Conservation (phyloP, 129 eudicot genomes). For the Chrysanthemum seticuspe region DNA sequence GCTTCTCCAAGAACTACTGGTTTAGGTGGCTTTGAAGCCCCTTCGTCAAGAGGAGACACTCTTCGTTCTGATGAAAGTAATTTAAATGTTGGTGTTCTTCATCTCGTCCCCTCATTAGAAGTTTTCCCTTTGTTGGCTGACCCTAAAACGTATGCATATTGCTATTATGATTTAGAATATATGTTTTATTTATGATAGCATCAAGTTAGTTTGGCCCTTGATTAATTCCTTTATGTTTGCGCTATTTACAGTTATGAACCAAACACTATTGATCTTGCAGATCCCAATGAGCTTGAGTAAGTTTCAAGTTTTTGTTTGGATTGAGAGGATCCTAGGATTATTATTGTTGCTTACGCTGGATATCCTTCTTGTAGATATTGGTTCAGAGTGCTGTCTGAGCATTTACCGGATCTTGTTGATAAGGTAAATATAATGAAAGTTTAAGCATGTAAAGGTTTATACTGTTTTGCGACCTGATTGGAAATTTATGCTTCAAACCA, state of each 20-base stretch:
- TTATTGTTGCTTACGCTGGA: constrained; percentile 11
- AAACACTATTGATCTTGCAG: constrained; percentile 91
- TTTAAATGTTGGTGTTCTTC: constrained; percentile 91
- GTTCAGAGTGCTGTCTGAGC: constrained; percentile 87
- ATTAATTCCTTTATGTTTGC: constrained; percentile 13
- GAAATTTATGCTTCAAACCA: neutral
- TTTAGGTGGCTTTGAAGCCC: constrained; percentile 97
- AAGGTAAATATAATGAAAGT: constrained; percentile 48
- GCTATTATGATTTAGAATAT: neutral
- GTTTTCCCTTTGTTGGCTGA: constrained; percentile 89
- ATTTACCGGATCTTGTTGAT: constrained; percentile 90
- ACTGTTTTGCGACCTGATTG: neutral
- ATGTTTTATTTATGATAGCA: neutral
- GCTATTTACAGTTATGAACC: constrained; percentile 79
- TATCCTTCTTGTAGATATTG: constrained; percentile 66
- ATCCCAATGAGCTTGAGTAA: constrained; percentile 90
- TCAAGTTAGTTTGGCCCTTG: neutral
- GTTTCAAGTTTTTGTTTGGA: constrained; percentile 30
- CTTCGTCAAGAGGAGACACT: constrained; percentile 78
- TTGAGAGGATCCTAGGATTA: neutral
- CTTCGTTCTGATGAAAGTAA: constrained; percentile 88
- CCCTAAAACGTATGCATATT: constrained; percentile 66
- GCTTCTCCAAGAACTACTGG: constrained; percentile 89
- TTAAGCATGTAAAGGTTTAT: too few relatives aligned
- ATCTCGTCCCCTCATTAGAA: constrained; percentile 88